Evolutionary conservation across 176 grass and related monocot species (phyloP), one percentile per base, ranked within the genome.

Genomic region (Oryza officinalis): DNA sequence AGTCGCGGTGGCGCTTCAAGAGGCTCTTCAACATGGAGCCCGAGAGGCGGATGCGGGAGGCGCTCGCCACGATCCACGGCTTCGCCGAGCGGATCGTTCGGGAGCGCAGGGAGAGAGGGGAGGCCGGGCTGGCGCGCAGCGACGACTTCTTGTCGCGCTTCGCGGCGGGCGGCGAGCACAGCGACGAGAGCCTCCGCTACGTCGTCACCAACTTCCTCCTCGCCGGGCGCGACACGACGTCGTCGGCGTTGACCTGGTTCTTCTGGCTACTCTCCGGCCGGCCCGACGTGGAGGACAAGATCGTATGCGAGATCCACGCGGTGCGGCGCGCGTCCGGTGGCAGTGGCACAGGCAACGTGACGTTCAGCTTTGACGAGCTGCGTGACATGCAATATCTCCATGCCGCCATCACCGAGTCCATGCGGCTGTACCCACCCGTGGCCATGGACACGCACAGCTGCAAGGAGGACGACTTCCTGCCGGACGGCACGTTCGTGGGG

Each of bases 241-340:
- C 94, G 1, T 90, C 91, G 0, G 94, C 91, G 10, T 73, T 94
- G 25, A 72, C 94, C 47, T 94, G 94, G 91, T 97, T 97, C 89
- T 92, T 97, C 80, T 97, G 94, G 94, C 27, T 94, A 10, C 27
- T 92, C 13, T 94, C 85, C 14, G 32, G 75, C 17, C 69, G 75
- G 3, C 87, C 73, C 22, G 79, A 88, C 57, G 85, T 90, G 61
- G 87, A 94, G 72, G 72, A 66, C 32, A 84, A 38, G 44, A 97
- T 90, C 59, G 27, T 91, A 59, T 79, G 27, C 11, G 94, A 94
- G 74, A 74, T 94, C 67, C 23, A 43, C 45, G n/a, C 38, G 1
- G 75, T 85, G 25, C 80, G 84, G 20, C 65, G 80, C 3, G 52
- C 40, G 8, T 46, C 65, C 50, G 18, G 18, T 2, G 6, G 80